Base-by-base conservation (phyloP, 345 rosid genomes). In the Angophora floribunda region DNA sequence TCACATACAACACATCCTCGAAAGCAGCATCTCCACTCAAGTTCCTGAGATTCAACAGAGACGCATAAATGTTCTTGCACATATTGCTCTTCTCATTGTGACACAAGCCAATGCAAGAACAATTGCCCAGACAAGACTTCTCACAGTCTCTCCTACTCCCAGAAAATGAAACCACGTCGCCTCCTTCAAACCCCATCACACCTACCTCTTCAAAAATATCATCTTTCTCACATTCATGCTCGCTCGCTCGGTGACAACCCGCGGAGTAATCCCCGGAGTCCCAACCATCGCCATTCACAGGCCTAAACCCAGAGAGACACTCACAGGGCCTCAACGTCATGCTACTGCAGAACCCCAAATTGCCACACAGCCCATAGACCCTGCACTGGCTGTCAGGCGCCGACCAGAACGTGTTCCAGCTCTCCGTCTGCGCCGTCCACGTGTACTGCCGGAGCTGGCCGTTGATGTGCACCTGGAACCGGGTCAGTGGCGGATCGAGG, bases 321-420 rank as follows among this genome's bases (percentile, higher is more conserved):
- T 65, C 87, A 47, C 89, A 88, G 49, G 67, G 67, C 51, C 87
- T 85, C 84, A 85, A 22, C 10, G 85, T 85, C 45, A 52, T 61
- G 28, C 87, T 93, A 16, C 49, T 91, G 87, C 99, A 96, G 85
- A 87, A 89, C 55, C 97, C 99, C 88, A 93, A 94, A 51, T 93
- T 88, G 28, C 99, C 98, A 90, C 99, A 97, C 52, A 86, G 94
- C 32, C 91, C 93, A 59, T 94, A 91, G n/a, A 97, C 98, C 49
- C 94, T 91, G 28, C 99, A 96, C 55, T 93, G 97, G 65, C 89
- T 91, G 41, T 92, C 92, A 21, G 97, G 99, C 63, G 92, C 93
- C 61, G 97, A 90, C 97, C 98, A 96, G 59, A 96, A 95, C 85
- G 92, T 85, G 89, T 90, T 93, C 99, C 99, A 96, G 9, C 84